These are phyloP conservation scores for Cordia subcordata DNA, from an alignment of 257 asterid genomes.

Conservation along the genomic window DNA sequence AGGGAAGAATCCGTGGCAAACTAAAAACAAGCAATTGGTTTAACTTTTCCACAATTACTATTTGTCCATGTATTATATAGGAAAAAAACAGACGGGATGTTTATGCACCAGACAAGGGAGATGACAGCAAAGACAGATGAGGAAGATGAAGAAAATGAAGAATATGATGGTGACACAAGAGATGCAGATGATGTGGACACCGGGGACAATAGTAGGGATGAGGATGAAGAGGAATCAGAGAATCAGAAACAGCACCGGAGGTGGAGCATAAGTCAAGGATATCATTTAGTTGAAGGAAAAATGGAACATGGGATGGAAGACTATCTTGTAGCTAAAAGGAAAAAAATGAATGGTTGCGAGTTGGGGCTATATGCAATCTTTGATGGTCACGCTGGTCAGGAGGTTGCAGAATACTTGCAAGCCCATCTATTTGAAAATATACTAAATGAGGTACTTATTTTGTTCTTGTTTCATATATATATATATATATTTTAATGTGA, in stretches of 20 bases:
- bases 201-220: not conserved
- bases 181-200: not conserved
- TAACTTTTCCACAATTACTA: not conserved
- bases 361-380: slow-evolving; percentile 45
- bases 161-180: not conserved
- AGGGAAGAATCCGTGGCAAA: too few species aligned
- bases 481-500: too few species aligned
- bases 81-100: not conserved
- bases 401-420: slow-evolving; percentile 45
- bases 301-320: slow-evolving; percentile 57
- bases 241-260: not conserved
- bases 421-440: slow-evolving; percentile 37
- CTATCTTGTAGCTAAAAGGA: slow-evolving; percentile 27
- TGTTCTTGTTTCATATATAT: not conserved
- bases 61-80: not conserved
- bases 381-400: slow-evolving; percentile 44
- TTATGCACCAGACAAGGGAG: too few species aligned
- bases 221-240: not conserved
- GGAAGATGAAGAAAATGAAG: not conserved
- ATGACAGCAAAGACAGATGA: not conserved
- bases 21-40: not conserved
- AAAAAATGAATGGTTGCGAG: slow-evolving; percentile 24
- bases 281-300: slow-evolving; percentile 40
- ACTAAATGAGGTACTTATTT: slow-evolving; percentile 27
- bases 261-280: slow-evolving; percentile 23